Evolutionary conservation across 805 yeast species (phyloP), one percentile per base, ranked within the genome.

Genomic region (Saccharomyces paradoxus): DNA sequence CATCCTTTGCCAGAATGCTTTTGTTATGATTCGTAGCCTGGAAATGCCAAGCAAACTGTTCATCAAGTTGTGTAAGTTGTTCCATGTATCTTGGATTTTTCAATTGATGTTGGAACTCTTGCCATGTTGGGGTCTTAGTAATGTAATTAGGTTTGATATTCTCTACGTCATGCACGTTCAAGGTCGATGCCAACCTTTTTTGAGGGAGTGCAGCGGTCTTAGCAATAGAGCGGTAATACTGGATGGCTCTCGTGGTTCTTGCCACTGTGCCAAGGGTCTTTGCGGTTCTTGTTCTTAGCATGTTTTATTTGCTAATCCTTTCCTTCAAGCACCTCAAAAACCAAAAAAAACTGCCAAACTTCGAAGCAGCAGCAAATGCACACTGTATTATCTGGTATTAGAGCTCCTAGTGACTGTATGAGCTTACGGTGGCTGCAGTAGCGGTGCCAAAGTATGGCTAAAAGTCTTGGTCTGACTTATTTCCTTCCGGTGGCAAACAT

Each of bases 11-110:
- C 22, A 37, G 44, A 17, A 37, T 37, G 4, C 44, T 17, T 37
- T 21, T 37, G 44, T 17, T 8, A 10, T 8, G 2, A 12, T 37
- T 17, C 4, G 44, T 22, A 37, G 24, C 44, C 44, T 17, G 3
- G 22, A 8, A 17, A 41, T 37, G 13, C 47, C 52, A 4, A 32
- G 32, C 51, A 62, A 24, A 14, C 47, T 55, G 14, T 54, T 41
- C 32, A 59, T 31, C 66, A 66, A 63, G 14, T 52, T 46, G 8
- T 46, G 46, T 48, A 61, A 66, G 24, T 13, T n/a, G 44, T 22
- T 37, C 44, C 44, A 8, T 37, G 44, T 37, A 17, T 9, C 14
- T 9, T 32, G 63, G 50, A 14, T 30, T 26, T 46, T 62, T 61
- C 41, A 63, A 51, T 48, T 61, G 60, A n/a, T 48, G 26, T n/a